Base-by-base conservation (phyloP, 23 red algal genomes). In the Agarophyton chilense region DNA sequence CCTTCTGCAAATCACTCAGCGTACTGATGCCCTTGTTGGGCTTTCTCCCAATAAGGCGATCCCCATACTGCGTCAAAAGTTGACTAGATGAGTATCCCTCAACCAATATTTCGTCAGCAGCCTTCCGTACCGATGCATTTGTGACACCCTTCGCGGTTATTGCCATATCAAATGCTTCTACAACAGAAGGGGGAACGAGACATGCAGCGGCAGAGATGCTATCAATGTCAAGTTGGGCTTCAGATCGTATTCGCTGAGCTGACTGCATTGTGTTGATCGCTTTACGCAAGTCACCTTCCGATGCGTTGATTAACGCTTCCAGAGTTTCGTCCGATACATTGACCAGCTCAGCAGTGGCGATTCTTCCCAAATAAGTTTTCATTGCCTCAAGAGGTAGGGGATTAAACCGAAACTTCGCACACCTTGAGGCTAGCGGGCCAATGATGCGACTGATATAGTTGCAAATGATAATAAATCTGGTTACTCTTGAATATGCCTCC, bases 361-460 rank as follows among this genome's bases (percentile, higher is more conserved):
- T 89, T 35, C 21, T 57, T 13, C 31, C 10, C 35, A 98, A 21
- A 16, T 70, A 34, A 14, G 22, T 62, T 6, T 39, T 51, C 84
- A 94, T 85, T 16, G 87, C 81, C 12, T 70, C 63, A 12, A 77
- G 68, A 22, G 87, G 88, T 18, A 98, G 88, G 50, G 96, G 35
- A 26, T 60, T 60, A 56, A 98, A 98, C 31, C 96, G 89, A 72
- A 95, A 98, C 67, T 98, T 98, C 10, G 96, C 96, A 78, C 96
- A 98, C 21, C 96, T 66, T 14, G 83, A 90, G 21, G 96, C 83
- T n/a, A 98, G 81, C 28, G 96, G 96, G 51, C 84, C 83, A 58
- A 98, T 98, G 67, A 98, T 88, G 44, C 96, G 81, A 19, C 57
- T 84, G 10, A 98, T 71, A 61, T 98, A 98, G 62, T 98, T 98